Evolutionary conservation across 805 yeast species (phyloP).

Genomic region (Candida endomychidarum): DNA sequence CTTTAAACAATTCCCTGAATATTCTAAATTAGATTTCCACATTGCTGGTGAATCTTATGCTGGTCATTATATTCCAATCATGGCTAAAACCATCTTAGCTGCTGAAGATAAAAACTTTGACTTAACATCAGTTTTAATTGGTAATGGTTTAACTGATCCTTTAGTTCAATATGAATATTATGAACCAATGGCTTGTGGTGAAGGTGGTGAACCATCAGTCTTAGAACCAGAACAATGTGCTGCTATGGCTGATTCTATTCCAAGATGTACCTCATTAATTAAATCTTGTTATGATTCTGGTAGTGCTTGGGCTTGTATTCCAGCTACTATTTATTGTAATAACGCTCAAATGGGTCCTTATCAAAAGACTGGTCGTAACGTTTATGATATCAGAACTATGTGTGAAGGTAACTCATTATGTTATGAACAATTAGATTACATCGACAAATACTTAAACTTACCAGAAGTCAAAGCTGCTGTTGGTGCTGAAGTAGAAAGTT

Average conservation of each 20-base stretch:
- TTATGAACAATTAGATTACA: conserved; percentile 73
- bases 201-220: conserved; percentile 80
- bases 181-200: conserved; percentile 93
- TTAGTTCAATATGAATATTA: conserved; percentile 74
- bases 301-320: conserved; percentile 82
- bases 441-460: conserved; percentile 76
- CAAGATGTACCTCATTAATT: conserved; percentile 75
- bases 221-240: conserved; percentile 69
- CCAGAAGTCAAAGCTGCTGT: conserved; percentile 75
- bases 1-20: conserved; percentile 36
- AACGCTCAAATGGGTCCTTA: conserved; percentile 79
- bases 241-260: conserved; percentile 57
- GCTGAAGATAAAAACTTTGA: conserved; percentile 46
- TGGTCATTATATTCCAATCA: conserved; percentile 49
- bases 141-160: conserved; percentile 91
- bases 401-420: conserved; percentile 74
- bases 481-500: conserved; percentile 86
- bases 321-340: conserved; percentile 89
- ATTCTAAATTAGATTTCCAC: conserved; percentile 28
- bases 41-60: conserved; percentile 48
- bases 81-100: conserved; percentile 42
- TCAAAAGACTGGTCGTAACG: conserved; percentile 82
- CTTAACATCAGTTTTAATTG: conserved; percentile 78
- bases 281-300: conserved; percentile 74
- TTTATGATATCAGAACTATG: conserved; percentile 79